Conservation (phyloP, 2,329 filamentous ascomycete genomes). For the Cladophialophora carrionii region DNA sequence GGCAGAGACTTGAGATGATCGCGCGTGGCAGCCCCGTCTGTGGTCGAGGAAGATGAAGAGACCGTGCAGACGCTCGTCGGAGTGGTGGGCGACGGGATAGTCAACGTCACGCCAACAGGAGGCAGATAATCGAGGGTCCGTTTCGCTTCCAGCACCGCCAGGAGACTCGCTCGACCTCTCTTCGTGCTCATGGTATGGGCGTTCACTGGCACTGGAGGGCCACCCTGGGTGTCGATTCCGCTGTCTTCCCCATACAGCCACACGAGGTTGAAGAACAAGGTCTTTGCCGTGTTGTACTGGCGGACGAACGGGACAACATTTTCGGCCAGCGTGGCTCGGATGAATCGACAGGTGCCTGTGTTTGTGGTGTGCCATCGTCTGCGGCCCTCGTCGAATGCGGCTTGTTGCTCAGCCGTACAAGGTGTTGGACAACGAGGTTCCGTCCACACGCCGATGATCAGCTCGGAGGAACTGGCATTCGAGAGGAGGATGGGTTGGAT, state of each 20-base stretch:
- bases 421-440: constrained; percentile 14
- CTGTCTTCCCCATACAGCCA: constrained; percentile 33
- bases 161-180: constrained; percentile 18
- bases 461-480: constrained; percentile 18
- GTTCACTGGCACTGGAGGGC: constrained; percentile 18
- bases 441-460: constrained; percentile 29
- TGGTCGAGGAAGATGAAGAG: background rate
- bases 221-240: constrained; percentile 30
- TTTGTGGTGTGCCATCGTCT: constrained; percentile 28
- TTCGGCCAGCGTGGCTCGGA: constrained; percentile 27
- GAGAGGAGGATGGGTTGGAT: constrained; percentile 30
- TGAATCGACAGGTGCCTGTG: constrained; percentile 29
- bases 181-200: constrained; percentile 10
- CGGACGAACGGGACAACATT: constrained; percentile 30
- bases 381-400: constrained; percentile 18
- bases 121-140: constrained; percentile 12
- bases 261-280: constrained; percentile 29
- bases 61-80: background rate
- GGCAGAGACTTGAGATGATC: background rate
- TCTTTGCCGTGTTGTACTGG: constrained; percentile 28
- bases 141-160: constrained; percentile 23
- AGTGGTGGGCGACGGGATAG: background rate
- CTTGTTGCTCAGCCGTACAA: background rate
- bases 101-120: constrained; percentile 3
- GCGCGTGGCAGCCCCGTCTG: background rate